Percentiles rank a stretch among this genome's conserved stretches.
phyloP scores from a whole-genome alignment of 1,139 yeast species.

The Taiozyma sp. region DNA sequence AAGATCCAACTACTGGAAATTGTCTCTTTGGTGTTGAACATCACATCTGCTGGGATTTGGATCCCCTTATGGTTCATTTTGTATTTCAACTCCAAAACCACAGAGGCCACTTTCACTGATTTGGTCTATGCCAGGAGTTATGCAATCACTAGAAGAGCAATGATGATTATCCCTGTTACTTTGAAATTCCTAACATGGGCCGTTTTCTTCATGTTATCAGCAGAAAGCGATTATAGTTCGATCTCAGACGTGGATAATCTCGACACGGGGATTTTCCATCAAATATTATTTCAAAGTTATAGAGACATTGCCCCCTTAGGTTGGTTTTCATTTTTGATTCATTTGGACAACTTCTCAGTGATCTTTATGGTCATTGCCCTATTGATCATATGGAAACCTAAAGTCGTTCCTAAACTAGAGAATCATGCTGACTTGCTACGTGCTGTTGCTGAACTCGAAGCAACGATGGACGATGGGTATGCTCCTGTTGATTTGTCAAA shows the following conservation, averaged over 20 bases:
- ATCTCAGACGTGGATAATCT: not conserved
- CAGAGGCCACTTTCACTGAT: not conserved
- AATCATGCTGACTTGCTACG: not conserved
- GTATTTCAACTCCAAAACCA: not conserved
- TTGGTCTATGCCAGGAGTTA: not conserved
- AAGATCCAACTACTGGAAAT: not conserved
- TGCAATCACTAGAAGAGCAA: not conserved
- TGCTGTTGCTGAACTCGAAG: not conserved
- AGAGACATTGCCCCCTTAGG: not conserved
- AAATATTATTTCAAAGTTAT: not conserved
- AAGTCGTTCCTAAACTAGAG: not conserved
- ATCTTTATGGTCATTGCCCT: not conserved
- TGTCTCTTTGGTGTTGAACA: not conserved
- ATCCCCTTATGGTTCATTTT: not conserved
- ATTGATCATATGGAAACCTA: conserved; percentile 2
- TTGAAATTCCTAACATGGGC: not conserved
- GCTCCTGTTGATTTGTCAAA: not conserved
- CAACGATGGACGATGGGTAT: not conserved
- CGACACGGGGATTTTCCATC: not conserved
- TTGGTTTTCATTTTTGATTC: not conserved
- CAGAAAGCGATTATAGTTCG: not conserved
- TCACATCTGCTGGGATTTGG: not conserved
- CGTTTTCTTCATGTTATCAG: not conserved
- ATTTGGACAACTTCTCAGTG: not conserved
- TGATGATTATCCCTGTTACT: not conserved